A percentile compares a stretch with the other conserved stretches of the same genome.
These are phyloP conservation scores for Fusarium armeniacum DNA, from an alignment of 2,329 filamentous ascomycete genomes.

Conservation along the genomic window DNA sequence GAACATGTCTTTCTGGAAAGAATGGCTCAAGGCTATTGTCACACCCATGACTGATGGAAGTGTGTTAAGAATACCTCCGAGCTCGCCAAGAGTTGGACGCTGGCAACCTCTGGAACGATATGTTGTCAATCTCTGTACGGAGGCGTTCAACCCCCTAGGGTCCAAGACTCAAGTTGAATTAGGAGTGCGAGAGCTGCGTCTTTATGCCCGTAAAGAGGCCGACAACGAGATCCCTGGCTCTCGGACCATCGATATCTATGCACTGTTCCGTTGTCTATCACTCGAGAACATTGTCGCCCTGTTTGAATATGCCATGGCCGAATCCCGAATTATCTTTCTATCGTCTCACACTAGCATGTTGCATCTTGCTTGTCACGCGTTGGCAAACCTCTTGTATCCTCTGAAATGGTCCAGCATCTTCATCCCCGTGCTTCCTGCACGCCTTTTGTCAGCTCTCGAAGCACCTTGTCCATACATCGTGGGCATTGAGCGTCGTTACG, in stretches of 20 bases:
- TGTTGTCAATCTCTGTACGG: constrained; percentile 95
- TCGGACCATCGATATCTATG: constrained; percentile 91
- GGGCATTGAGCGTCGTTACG: constrained; percentile 92
- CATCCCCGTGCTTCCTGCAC: constrained; percentile 89
- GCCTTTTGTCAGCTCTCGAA: constrained; percentile 90
- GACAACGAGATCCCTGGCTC: constrained; percentile 93
- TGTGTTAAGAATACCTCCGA: constrained; percentile 85
- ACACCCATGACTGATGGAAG: constrained; percentile 95
- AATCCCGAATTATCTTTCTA: constrained; percentile 95
- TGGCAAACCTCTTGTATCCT: constrained; percentile 88
- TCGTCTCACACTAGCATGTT: constrained; percentile 98
- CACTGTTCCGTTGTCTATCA: constrained; percentile 89
- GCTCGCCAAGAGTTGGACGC: constrained; percentile 89
- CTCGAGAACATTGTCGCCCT: constrained; percentile 92
- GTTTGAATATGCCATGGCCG: constrained; percentile 92
- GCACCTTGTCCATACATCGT: constrained; percentile 98
- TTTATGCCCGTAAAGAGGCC: constrained; percentile 95
- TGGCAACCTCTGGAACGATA: constrained; percentile 98
- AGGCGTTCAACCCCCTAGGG: constrained; percentile 90
- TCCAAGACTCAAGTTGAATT: constrained; percentile 98
- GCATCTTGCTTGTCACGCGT: constrained; percentile 89
- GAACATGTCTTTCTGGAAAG: constrained; percentile 95
- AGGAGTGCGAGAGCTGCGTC: constrained; percentile 85
- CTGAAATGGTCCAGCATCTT: constrained; percentile 94
- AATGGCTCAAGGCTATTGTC: constrained; percentile 94